Base-by-base conservation (phyloP, 2,329 filamentous ascomycete species). In the Salinomyces thailandicus region DNA sequence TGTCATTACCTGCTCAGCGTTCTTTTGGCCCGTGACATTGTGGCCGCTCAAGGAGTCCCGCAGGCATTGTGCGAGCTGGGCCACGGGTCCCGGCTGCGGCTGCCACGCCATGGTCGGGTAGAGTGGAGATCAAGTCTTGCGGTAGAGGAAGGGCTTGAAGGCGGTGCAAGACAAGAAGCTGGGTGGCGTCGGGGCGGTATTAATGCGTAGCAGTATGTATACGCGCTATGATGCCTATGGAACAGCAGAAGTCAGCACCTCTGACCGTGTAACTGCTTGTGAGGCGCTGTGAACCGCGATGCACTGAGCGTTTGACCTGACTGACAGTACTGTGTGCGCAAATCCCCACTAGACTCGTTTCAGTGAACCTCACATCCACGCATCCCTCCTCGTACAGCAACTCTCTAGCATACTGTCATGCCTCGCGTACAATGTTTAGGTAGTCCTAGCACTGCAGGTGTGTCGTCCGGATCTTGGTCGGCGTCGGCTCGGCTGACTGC, bases 21-120 rank as follows among this genome's bases (percentile, higher is more conserved):
- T 81, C 65, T 89, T 93, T 62, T 91, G 86, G 36, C 80, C 79
- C 52, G 64, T 69, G 59, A 78, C 78, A 63, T 94, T 76, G 59
- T 83, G 80, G 50, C 81, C 81, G 60, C 85, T 93, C 54, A 96
- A 71, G 30, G 91, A 95, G 67, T 96, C 87, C 66, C 80, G 85
- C 56, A 98, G 75, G 64, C 79, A 95, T 56, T 79, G 75, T 50
- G 85, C 81, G 48, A 98, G 77, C 73, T 95, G 87, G 71, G 74
- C 75, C 69, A 98, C 71, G 61, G 81, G 85, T 71, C 87, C 84
- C 54, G 81, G 76, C 55, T 83, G 72, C 45, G 91, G 91, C 68
- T 93, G 84, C 91, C 91, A 98, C 63, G 80, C 76, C 87, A 94
- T 95, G 59, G 55, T 64, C 12, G 8, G 14, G 16, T 13, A 30